Percentiles rank a stretch among this genome's conserved stretches.
phyloP scores from a whole-genome alignment of 2,329 filamentous ascomycete genomes.

The Chrysoporthe austroafricana region DNA sequence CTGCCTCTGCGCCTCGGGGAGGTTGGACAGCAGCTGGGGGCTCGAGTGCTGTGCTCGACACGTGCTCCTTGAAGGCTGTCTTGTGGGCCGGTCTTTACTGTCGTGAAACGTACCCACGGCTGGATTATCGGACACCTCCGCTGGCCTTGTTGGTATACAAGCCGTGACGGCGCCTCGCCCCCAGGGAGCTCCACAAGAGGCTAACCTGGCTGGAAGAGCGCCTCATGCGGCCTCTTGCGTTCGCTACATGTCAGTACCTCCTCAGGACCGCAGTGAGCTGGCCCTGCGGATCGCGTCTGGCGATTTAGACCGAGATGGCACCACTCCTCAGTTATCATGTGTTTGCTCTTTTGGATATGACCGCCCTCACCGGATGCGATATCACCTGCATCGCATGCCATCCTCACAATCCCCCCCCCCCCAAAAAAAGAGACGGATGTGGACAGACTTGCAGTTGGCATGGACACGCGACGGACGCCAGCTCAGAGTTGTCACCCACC shows the following conservation, averaged over 20 bases:
- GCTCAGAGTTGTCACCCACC: background rate
- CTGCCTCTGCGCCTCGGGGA: background rate
- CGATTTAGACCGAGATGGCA: background rate
- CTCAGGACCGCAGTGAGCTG: background rate
- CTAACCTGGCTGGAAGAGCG: background rate
- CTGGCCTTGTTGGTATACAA: background rate
- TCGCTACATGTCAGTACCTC: background rate
- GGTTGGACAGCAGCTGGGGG: background rate
- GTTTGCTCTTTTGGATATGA: background rate
- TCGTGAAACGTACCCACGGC: background rate
- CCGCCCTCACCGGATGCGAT: background rate
- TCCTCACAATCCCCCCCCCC: background rate
- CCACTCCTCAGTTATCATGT: background rate
- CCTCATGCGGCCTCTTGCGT: background rate
- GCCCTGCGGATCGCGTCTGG: background rate
- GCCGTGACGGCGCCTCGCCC: background rate
- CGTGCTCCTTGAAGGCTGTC: too few relatives aligned
- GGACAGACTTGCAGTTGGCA: slow-evolving; percentile 8
- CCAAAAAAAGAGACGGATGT: background rate
- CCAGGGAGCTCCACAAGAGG: background rate
- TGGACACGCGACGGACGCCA: background rate
- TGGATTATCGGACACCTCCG: background rate
- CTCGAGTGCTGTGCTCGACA: too few relatives aligned
- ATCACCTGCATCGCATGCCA: background rate
- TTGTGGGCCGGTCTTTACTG: too few relatives aligned